Evolutionary conservation across 2,329 filamentous ascomycete genomes (phyloP), one percentile per base, ranked within the genome.

Genomic region (Metarhizium anisopliae): DNA sequence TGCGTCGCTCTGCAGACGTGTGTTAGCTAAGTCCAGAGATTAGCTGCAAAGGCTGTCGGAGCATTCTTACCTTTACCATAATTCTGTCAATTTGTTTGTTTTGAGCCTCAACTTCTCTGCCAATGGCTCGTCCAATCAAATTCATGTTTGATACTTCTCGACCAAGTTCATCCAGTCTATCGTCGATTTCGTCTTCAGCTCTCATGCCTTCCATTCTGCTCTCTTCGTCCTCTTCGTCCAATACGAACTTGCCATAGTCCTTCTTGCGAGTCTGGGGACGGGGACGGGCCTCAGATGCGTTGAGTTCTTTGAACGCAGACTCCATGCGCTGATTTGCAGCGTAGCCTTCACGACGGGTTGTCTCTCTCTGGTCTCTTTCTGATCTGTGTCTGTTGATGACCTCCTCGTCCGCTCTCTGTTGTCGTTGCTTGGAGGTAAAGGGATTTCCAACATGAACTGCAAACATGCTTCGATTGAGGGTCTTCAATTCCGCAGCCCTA

Each of bases 401-500:
- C 55, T 82, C 78, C 52, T 86, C 77, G 60, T 94, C 89, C 45
- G 83, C 80, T 56, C 82, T 83, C 55, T 78, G 77, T 32, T 79
- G 80, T 49, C 86, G 81, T 61, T 79, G 81, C 59, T 81, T 83
- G 14, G 83, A 83, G 0, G 89, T 94, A 68, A 96, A 90, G 0
- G 87, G 87, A 63, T 90, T 90, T 54, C 78, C 77, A 30, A 92
- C 85, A 65, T 91, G 87, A 25, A 92, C 82, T 5, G 89, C 88
- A 66, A 96, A 96, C 90, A 96, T 95, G 74, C 86, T 91, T 59
- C 87, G 79, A 71, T 96, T 95, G 52, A 95, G 77, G 1, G 83
- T 89, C 74, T 93, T 93, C 42, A 96, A 76, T 67, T 96, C 90
- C 51, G 84, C 82, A 1, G 90, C 87, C 63, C 89, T 88, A 61